Conservation (phyloP, 2,329 filamentous ascomycete genomes). For the Cladosporium sp. region DNA sequence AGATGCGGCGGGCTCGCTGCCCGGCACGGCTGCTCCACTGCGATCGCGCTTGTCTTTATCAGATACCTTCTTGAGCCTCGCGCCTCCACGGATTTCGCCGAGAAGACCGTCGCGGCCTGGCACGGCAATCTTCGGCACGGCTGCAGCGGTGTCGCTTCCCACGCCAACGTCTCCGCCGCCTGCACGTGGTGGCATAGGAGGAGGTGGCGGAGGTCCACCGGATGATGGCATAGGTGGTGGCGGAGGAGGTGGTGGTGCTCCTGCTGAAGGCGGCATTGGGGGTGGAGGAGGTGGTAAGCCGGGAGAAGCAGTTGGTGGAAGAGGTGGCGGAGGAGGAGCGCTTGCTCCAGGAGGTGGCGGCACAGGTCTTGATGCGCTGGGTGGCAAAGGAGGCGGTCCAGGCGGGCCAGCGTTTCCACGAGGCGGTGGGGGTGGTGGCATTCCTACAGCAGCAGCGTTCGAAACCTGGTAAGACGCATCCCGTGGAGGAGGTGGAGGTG, state of each 20-base stretch:
- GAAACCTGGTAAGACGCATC: conserved; percentile 54
- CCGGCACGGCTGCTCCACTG: conserved; percentile 63
- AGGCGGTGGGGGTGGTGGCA: conserved; percentile 56
- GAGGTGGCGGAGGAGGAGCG: conserved; percentile 47
- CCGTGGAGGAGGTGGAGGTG: conserved; percentile 52
- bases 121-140: conserved; percentile 49
- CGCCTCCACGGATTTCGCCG: conserved; percentile 68
- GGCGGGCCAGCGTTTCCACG: conserved; percentile 39
- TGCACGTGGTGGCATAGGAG: conserved; percentile 38
- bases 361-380: conserved; percentile 30
- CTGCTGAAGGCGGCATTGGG: conserved; percentile 39
- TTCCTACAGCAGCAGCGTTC: conserved; percentile 40
- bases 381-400: conserved; percentile 38
- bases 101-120: conserved; percentile 61
- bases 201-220: conserved; percentile 42
- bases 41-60: conserved; percentile 69
- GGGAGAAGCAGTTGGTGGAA: conserved; percentile 41
- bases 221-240: conserved; percentile 51
- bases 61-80: conserved; percentile 72
- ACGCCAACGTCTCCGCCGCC: conserved; percentile 43
- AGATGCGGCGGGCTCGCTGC: conserved; percentile 53
- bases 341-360: conserved; percentile 29
- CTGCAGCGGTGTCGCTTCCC: conserved; percentile 42
- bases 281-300: conserved; percentile 42
- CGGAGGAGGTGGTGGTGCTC: conserved; percentile 45